Percentiles rank a stretch among this genome's conserved stretches.
These are phyloP conservation scores for Salix dunnii DNA, from an alignment of 345 rosid genomes.

Conservation along the genomic window DNA sequence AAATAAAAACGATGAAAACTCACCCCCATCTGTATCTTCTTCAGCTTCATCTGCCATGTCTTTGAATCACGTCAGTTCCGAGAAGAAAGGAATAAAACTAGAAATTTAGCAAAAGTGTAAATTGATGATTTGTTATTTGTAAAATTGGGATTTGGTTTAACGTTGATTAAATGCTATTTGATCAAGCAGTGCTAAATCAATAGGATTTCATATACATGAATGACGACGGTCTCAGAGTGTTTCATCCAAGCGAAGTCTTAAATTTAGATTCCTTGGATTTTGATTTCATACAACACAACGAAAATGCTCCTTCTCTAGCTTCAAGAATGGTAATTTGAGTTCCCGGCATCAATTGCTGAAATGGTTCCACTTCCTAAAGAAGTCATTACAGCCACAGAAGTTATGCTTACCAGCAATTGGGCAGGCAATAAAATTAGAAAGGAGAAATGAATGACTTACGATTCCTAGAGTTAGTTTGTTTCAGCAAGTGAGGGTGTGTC, in stretches of 20 bases:
- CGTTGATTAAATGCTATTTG: constrained; percentile 39
- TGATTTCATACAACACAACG: neutral
- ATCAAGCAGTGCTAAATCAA: constrained; percentile 14
- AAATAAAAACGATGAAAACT: constrained; percentile 28
- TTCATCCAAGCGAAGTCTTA: neutral
- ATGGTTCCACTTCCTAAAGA: neutral
- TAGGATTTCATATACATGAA: constrained; percentile 2
- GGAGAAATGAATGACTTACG: neutral
- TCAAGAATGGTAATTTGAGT: neutral
- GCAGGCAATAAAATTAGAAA: neutral
- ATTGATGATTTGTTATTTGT: constrained; percentile 5
- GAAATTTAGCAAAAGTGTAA: constrained; percentile 44
- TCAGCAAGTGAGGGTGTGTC: neutral
- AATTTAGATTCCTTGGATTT: neutral
- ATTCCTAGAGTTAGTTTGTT: neutral
- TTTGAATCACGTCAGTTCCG: constrained; percentile 47
- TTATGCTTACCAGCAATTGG: neutral
- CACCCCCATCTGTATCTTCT: constrained; percentile 37
- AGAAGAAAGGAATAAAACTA: constrained; percentile 81
- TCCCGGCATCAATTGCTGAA: neutral
- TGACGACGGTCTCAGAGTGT: constrained; percentile 1
- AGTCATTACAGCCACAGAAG: neutral
- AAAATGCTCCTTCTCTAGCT: neutral
- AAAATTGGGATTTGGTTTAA: neutral
- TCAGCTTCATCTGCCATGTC: constrained; percentile 42